phyloP scores from a whole-genome alignment of 2,329 filamentous ascomycete genomes.

The Ophiocordyceps camponoti-floridani region DNA sequence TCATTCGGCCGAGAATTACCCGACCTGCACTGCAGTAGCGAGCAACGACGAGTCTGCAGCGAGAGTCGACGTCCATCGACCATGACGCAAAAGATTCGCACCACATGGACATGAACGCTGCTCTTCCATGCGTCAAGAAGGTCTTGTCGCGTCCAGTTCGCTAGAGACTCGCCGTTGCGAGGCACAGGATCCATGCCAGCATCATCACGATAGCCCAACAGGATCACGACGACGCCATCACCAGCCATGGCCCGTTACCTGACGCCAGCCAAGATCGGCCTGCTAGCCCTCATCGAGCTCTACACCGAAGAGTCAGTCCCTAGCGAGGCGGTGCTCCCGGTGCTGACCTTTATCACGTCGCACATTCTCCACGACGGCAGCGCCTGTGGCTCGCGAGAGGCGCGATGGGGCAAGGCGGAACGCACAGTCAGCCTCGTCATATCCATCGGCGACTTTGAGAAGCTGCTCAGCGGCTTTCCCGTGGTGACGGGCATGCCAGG shows the following conservation, averaged over 20 bases:
- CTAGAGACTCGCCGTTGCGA: too few relatives aligned
- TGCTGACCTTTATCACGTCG: constrained; percentile 64
- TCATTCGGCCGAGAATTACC: too few relatives aligned
- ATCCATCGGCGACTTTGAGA: constrained; percentile 40
- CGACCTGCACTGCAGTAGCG: too few relatives aligned
- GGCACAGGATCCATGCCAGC: too few relatives aligned
- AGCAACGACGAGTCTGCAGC: too few relatives aligned
- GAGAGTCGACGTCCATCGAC: too few relatives aligned
- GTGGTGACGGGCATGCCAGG: constrained; percentile 46
- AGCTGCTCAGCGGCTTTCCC: constrained; percentile 31
- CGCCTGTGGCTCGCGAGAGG: constrained; percentile 8
- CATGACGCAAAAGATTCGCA: too few relatives aligned
- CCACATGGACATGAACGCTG: too few relatives aligned
- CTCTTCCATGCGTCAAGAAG: too few relatives aligned
- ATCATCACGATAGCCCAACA: too few relatives aligned
- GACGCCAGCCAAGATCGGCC: constrained; percentile 73
- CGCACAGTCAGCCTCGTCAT: constrained; percentile 32
- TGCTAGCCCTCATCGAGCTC: constrained; percentile 64
- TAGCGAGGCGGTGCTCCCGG: constrained; percentile 49
- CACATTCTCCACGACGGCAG: constrained; percentile 39
- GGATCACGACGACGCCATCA: not conserved
- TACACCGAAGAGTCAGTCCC: constrained; percentile 59
- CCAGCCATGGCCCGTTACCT: constrained; percentile 57
- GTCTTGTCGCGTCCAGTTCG: too few relatives aligned
- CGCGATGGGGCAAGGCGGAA: constrained; percentile 30